These are phyloP conservation scores for Rhynchosporium agropyri DNA, from an alignment of 2,329 filamentous ascomycete species.

Conservation along the genomic window DNA sequence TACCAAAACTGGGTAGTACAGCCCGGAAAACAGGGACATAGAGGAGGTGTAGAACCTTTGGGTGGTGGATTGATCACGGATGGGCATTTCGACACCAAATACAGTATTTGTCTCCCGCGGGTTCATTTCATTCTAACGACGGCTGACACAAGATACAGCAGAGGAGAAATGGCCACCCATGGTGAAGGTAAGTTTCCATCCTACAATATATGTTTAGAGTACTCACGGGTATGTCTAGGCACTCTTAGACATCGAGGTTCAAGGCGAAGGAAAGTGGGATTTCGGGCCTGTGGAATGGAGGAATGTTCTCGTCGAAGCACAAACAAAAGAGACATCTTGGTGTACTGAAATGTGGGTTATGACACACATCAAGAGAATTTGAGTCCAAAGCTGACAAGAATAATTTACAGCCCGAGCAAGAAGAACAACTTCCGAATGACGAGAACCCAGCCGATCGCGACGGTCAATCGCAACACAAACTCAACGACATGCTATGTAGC, in stretches of 20 bases:
- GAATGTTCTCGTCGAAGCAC: conserved; percentile 16
- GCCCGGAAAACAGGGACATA: conserved; percentile 1
- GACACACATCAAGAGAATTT: not conserved
- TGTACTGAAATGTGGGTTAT: conserved; percentile 13
- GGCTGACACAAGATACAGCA: not conserved
- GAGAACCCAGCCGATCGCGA: conserved; percentile 7
- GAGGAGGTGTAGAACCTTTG: not conserved
- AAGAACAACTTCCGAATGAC: not conserved
- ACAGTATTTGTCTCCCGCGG: not conserved
- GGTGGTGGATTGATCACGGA: conserved; percentile 9
- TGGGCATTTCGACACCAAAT: conserved; percentile 10
- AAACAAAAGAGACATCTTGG: conserved; percentile 7
- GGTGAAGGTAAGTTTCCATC: not conserved
- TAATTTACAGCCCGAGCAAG: not conserved
- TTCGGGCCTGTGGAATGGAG: conserved; percentile 8
- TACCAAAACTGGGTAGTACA: conserved; percentile 15
- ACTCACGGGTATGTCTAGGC: not conserved
- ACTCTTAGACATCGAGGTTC: conserved; percentile 3
- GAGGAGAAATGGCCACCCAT: not conserved
- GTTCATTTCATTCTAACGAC: too few species aligned
- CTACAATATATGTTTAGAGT: too few species aligned
- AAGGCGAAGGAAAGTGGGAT: conserved; percentile 11
- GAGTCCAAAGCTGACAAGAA: not conserved
- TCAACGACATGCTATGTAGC: conserved; percentile 13
- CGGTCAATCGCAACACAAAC: not conserved